Percentiles rank a stretch among this genome's conserved stretches.
Conservation (phyloP, 2,329 filamentous ascomycete genomes). For the Fusarium sp. region DNA sequence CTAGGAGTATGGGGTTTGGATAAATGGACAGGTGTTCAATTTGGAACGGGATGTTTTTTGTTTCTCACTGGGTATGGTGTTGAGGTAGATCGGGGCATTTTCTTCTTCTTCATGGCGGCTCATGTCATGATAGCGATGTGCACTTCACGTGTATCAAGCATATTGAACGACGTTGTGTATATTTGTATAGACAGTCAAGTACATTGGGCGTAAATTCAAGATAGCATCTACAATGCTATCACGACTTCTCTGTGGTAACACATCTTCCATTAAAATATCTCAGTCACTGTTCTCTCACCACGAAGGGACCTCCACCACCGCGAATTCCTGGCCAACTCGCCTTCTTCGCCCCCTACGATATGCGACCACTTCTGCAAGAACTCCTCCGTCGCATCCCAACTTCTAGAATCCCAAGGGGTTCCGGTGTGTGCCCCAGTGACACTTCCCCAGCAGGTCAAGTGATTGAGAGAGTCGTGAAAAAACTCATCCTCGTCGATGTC, state of each 20-base stretch:
- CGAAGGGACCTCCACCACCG: slow-evolving; percentile 49
- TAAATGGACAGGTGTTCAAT: slow-evolving; percentile 31
- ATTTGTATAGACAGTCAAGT: slow-evolving; percentile 39
- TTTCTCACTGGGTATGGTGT: slow-evolving; percentile 30
- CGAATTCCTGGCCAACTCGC: slow-evolving; percentile 49
- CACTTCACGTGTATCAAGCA: slow-evolving; percentile 21
- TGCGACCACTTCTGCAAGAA: slow-evolving; percentile 50
- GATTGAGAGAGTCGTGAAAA: slow-evolving; percentile 49
- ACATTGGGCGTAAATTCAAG: slow-evolving; percentile 25
- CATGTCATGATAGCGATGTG: slow-evolving; percentile 11
- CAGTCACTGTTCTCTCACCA: slow-evolving; percentile 43
- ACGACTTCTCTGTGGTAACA: background rate
- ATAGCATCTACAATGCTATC: slow-evolving; percentile 4
- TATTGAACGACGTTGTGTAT: slow-evolving; percentile 16
- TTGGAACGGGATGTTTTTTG: slow-evolving; percentile 15
- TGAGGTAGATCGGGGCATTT: slow-evolving; percentile 42
- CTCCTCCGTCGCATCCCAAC: slow-evolving; percentile 49
- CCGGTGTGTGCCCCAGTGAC: slow-evolving; percentile 45
- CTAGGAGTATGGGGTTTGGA: slow-evolving; percentile 7
- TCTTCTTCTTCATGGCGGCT: slow-evolving; percentile 6
- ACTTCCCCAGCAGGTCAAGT: slow-evolving; percentile 50
- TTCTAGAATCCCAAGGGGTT: slow-evolving; percentile 50
- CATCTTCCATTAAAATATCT: slow-evolving; percentile 30
- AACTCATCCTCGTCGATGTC: slow-evolving; percentile 48
- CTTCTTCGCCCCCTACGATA: slow-evolving; percentile 49